Conservation (phyloP, 1,284 basidiomycete genomes). For the Hemileia vastatrix region DNA sequence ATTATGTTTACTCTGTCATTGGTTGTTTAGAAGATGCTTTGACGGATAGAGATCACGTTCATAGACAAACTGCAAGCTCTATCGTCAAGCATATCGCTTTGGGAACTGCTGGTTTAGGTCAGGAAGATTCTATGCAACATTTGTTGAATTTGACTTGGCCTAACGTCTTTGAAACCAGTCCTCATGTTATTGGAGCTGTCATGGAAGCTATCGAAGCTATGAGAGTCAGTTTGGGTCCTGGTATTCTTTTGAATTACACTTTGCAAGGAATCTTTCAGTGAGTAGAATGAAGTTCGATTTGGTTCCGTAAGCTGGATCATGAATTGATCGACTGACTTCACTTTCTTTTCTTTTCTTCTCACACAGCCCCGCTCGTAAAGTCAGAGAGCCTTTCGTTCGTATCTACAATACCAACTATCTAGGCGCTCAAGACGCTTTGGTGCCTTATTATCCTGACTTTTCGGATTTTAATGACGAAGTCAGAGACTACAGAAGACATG, state of each 20-base stretch:
- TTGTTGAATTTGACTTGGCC: constrained; percentile 43
- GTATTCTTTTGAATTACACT: constrained; percentile 39
- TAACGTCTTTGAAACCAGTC: constrained; percentile 42
- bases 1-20: constrained; percentile 42
- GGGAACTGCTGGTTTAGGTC: constrained; percentile 39
- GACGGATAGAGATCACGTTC: constrained; percentile 42
- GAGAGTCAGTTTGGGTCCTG: constrained; percentile 40
- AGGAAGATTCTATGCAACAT: constrained; percentile 41
- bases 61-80: constrained; percentile 41
- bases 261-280: constrained; percentile 40
- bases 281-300: not conserved
- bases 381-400: too few relatives aligned
- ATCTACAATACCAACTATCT: constrained; percentile 42
- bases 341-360: too few relatives aligned
- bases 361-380: constrained; percentile 33
- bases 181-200: constrained; percentile 41
- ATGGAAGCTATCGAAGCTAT: too few relatives aligned
- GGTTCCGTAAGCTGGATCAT: not conserved
- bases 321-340: too few relatives aligned
- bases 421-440: constrained; percentile 39
- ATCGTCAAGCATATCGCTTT: constrained; percentile 43
- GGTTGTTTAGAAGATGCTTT: constrained; percentile 40
- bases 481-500: too few relatives aligned
- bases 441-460: constrained; percentile 40
- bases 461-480: too few relatives aligned